Conservation (phyloP, 1,284 basidiomycete genomes). For the Sanghuangporus baumii region DNA sequence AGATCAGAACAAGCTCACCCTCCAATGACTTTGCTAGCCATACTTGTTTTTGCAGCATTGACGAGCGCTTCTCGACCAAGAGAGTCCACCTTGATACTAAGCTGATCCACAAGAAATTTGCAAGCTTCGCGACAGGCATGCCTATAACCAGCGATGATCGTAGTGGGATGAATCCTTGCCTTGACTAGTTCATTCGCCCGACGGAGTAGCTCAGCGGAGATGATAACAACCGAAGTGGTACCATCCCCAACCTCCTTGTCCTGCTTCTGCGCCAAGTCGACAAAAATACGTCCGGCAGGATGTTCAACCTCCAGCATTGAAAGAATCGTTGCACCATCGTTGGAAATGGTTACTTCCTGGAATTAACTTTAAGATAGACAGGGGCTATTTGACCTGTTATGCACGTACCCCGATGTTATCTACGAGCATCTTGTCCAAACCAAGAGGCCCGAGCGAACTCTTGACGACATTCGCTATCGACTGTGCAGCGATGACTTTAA, state of each 20-base stretch:
- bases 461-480: constrained; percentile 98
- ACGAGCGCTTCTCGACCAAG: constrained; percentile 90
- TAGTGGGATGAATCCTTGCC: constrained; percentile 98
- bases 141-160: constrained; percentile 98
- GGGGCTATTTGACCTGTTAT: constrained; percentile 1
- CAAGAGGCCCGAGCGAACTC: constrained; percentile 93
- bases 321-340: constrained; percentile 98
- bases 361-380: constrained; percentile 11
- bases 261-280: constrained; percentile 98
- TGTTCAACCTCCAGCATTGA: constrained; percentile 90
- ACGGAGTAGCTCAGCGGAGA: constrained; percentile 92
- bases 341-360: constrained; percentile 98
- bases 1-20: constrained; percentile 52
- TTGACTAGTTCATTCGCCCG: constrained; percentile 98
- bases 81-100: constrained; percentile 91
- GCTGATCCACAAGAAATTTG: constrained; percentile 97
- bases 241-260: constrained; percentile 99
- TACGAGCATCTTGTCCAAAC: constrained; percentile 96
- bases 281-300: constrained; percentile 93
- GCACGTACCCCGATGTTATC: constrained; percentile 90
- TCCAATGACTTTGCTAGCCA: constrained; percentile 99
- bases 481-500: constrained; percentile 86
- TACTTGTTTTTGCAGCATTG: constrained; percentile 97
- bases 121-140: constrained; percentile 97
- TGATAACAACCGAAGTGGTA: constrained; percentile 97